Conservation (phyloP, 192 early-diverging fungal species). For the Phycomyces nitens region DNA sequence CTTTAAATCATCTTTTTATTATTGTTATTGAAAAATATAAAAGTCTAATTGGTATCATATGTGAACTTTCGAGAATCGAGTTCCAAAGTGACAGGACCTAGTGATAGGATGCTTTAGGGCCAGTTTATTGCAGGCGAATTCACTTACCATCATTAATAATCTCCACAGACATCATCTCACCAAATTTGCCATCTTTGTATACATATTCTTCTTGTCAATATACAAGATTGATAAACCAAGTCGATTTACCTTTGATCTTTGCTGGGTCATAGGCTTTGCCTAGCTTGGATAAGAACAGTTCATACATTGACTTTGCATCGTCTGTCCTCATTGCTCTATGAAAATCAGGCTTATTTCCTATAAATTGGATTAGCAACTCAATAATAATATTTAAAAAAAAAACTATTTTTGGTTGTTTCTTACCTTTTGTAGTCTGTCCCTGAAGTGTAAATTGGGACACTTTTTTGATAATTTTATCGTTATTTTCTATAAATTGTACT, state of each 20-base stretch:
- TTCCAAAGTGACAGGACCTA: conserved; percentile 54
- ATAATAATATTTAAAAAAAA: background rate
- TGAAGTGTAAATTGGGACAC: conserved; percentile 95
- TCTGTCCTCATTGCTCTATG: conserved; percentile 81
- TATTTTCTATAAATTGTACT: too few relatives aligned
- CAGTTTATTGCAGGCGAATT: too few relatives aligned
- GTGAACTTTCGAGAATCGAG: conserved; percentile 54
- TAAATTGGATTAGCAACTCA: background rate
- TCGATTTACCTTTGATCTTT: conserved; percentile 63
- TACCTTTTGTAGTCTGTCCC: conserved; percentile 73
- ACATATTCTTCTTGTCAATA: background rate
- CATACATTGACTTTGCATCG: conserved; percentile 68
- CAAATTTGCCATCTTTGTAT: conserved; percentile 80
- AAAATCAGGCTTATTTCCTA: conserved; percentile 86
- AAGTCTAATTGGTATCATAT: conserved; percentile 18
- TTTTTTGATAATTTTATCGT: too few relatives aligned
- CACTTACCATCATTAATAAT: conserved; percentile 80
- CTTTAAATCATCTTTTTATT: too few relatives aligned
- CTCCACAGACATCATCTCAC: conserved; percentile 94
- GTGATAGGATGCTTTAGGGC: too few relatives aligned
- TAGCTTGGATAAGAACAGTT: conserved; percentile 67
- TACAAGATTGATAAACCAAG: background rate
- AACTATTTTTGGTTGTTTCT: background rate
- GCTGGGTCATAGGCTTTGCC: conserved; percentile 56
- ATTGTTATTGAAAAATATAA: background rate